Conservation (phyloP, 129 eudicot genomes). For the carrot (Daucus carota) region DNA sequence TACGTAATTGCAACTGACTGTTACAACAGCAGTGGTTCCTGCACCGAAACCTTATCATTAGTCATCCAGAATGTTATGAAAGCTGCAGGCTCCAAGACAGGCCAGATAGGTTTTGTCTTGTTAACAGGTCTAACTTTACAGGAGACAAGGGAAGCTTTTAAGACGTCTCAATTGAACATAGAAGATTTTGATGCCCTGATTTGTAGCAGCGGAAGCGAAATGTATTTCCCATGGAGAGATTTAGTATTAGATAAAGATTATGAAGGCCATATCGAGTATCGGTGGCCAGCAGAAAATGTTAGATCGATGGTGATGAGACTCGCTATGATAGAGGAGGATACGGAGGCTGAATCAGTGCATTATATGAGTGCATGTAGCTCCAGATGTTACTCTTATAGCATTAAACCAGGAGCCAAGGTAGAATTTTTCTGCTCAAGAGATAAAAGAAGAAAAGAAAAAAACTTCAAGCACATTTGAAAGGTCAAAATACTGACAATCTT, state of each 20-base stretch:
- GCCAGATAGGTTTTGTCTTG: conserved; percentile 53
- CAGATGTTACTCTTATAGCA: conserved; percentile 57
- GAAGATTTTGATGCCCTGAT: conserved; percentile 63
- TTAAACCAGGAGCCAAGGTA: conserved; percentile 66
- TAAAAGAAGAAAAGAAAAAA: neutral
- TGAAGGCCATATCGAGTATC: conserved; percentile 51
- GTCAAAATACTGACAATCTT: neutral
- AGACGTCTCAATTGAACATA: conserved; percentile 25
- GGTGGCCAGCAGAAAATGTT: conserved; percentile 72
- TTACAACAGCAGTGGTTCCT: conserved; percentile 38
- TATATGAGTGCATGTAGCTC: conserved; percentile 40
- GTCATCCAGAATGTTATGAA: conserved; percentile 48
- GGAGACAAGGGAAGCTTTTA: conserved; percentile 41
- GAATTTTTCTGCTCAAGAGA: neutral
- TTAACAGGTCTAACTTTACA: conserved; percentile 48
- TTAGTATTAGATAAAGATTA: conserved; percentile 49
- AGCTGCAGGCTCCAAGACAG: conserved; percentile 33
- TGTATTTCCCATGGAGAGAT: conserved; percentile 62
- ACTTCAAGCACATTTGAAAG: neutral
- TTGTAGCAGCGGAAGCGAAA: conserved; percentile 77
- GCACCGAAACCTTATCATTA: conserved; percentile 28
- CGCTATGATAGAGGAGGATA: conserved; percentile 35
- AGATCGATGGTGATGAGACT: conserved; percentile 50
- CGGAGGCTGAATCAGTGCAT: conserved; percentile 38
- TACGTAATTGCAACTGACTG: conserved; percentile 58